Evolutionary conservation across 2,329 filamentous ascomycete genomes (phyloP).

Genomic region (Rhynchosporium secalis): DNA sequence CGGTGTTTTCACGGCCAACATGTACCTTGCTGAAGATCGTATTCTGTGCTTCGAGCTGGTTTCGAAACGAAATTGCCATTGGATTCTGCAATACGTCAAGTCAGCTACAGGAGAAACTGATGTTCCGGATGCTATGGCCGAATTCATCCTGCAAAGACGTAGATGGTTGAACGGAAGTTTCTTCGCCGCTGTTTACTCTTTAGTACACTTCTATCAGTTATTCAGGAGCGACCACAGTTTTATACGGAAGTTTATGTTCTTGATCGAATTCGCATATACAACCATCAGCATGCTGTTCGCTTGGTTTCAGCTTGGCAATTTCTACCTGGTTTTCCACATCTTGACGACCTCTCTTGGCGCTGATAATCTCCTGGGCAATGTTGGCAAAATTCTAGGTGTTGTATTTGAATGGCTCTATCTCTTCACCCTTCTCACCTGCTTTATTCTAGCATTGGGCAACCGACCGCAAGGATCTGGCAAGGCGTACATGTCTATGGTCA

Average conservation of each 20-base stretch:
- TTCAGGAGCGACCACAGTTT: conserved; percentile 90
- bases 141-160: conserved; percentile 92
- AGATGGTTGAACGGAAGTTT: conserved; percentile 98
- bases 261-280: conserved; percentile 92
- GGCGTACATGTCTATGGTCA: conserved; percentile 96
- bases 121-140: conserved; percentile 89
- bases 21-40: conserved; percentile 98
- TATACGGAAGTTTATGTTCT: conserved; percentile 83
- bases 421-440: conserved; percentile 87
- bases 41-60: conserved; percentile 99
- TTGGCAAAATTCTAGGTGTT: conserved; percentile 78
- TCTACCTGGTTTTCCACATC: conserved; percentile 98
- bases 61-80: conserved; percentile 94
- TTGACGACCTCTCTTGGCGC: conserved; percentile 82
- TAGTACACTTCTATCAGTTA: conserved; percentile 94
- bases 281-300: conserved; percentile 97
- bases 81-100: conserved; percentile 98
- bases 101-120: conserved; percentile 96
- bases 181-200: conserved; percentile 94
- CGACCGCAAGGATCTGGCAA: conserved; percentile 90
- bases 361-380: conserved; percentile 67
- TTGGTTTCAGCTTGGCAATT: conserved; percentile 98
- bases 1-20: conserved; percentile 97
- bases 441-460: conserved; percentile 92
- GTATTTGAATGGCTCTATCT: conserved; percentile 97